Evolutionary conservation across 192 early-diverging fungal species (phyloP).

Genomic region (Allomyces macrogynus): DNA sequence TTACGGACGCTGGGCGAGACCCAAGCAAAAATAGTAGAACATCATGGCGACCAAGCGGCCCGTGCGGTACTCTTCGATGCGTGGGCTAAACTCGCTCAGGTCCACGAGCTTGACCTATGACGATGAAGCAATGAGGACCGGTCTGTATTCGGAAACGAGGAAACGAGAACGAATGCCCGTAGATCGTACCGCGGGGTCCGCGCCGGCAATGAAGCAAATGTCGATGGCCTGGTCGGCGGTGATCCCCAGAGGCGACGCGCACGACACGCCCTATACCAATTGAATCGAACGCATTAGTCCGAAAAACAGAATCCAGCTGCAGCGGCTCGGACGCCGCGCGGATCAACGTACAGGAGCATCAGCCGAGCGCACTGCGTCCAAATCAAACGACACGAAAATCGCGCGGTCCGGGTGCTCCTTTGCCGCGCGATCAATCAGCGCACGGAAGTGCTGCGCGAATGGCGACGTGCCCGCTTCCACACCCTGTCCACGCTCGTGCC

Average conservation of each 20-base stretch:
- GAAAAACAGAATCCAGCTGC: too few species aligned
- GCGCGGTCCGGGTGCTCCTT: not conserved
- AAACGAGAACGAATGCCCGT: not conserved
- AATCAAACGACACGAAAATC: slow-evolving; percentile 11
- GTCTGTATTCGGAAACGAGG: too few species aligned
- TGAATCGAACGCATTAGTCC: too few species aligned
- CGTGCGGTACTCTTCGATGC: slow-evolving; percentile 8
- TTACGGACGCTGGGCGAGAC: slow-evolving; percentile 5
- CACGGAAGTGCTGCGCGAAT: not conserved
- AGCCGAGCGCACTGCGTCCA: slow-evolving; percentile 4
- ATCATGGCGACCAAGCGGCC: slow-evolving; percentile 8
- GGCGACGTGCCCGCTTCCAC: not conserved
- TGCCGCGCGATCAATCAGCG: not conserved
- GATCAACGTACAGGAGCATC: slow-evolving; percentile 4
- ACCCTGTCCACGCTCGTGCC: too few species aligned
- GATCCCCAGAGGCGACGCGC: slow-evolving; percentile 5
- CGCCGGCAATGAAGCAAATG: slow-evolving; percentile 7
- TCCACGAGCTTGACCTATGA: slow-evolving; percentile 6
- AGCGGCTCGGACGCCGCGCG: too few species aligned
- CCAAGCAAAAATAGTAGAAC: slow-evolving; percentile 9
- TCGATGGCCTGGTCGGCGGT: slow-evolving; percentile 6
- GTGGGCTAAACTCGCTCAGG: slow-evolving; percentile 7
- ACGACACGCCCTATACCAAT: slow-evolving; percentile 1
- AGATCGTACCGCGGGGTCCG: slow-evolving; percentile 4
- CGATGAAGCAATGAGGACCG: too few species aligned